These are phyloP conservation scores for Cotoneaster glaucophyllus DNA, from an alignment of 306 rosid species.

Conservation along the genomic window DNA sequence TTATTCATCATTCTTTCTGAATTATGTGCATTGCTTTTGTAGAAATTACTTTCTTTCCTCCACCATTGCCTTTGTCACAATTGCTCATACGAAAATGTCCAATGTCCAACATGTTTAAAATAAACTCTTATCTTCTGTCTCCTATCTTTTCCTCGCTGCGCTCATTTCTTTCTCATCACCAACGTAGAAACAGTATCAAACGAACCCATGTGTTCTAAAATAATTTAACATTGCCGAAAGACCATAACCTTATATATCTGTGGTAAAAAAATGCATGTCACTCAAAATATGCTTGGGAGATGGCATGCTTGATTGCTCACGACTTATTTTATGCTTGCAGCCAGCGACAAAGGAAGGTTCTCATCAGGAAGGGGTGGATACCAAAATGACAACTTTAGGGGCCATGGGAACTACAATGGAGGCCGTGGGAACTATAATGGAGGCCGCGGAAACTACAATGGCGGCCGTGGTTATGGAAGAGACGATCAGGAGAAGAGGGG, in stretches of 20 bases:
- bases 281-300: background rate
- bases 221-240: background rate
- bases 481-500: constrained; percentile 57
- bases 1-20: background rate
- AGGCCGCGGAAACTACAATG: constrained; percentile 25
- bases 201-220: background rate
- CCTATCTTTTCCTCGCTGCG: background rate
- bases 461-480: constrained; percentile 42
- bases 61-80: background rate
- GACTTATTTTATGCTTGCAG: constrained; percentile 29
- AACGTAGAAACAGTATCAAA: background rate
- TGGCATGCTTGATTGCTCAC: background rate
- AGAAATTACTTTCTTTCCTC: background rate
- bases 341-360: constrained; percentile 49
- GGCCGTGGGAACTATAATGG: constrained; percentile 30
- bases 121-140: too few species aligned
- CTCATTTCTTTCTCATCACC: background rate
- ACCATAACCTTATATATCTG: background rate
- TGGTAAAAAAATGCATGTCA: background rate
- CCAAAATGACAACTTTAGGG: constrained; percentile 53
- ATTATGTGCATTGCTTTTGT: background rate
- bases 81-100: background rate
- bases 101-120: background rate
- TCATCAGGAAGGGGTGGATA: constrained; percentile 60
- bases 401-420: constrained; percentile 30